These are phyloP conservation scores for Scalesia atractyloides DNA, from an alignment of 129 eudicot species.

Conservation along the genomic window DNA sequence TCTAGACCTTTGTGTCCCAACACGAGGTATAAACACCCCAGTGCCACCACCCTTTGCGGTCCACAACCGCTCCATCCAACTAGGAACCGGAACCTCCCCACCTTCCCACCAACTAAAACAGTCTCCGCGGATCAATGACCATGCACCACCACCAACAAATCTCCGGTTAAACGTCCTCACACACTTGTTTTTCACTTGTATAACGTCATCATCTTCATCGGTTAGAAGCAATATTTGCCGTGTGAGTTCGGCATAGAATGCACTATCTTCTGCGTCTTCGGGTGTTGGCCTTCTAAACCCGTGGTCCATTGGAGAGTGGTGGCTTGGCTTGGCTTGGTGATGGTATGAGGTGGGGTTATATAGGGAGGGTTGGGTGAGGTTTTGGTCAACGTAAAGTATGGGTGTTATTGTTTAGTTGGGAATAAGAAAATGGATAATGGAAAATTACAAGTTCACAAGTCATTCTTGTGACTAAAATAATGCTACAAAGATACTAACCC, in stretches of 20 bases:
- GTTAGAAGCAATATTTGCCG: slow-evolving; percentile 63
- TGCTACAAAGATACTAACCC: slow-evolving; percentile 4
- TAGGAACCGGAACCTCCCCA: slow-evolving; percentile 45
- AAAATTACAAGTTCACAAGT: slow-evolving; percentile 38
- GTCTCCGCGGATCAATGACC: slow-evolving; percentile 23
- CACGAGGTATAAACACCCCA: slow-evolving; percentile 80
- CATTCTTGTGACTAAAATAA: slow-evolving; percentile 5
- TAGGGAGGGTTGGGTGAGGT: slow-evolving; percentile 24
- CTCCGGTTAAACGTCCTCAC: background rate
- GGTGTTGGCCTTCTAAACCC: background rate
- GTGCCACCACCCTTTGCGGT: slow-evolving; percentile 53
- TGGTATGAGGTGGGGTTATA: background rate
- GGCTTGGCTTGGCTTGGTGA: background rate
- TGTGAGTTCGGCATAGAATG: slow-evolving; percentile 55
- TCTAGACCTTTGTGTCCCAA: slow-evolving; percentile 21
- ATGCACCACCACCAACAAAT: background rate
- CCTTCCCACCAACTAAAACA: slow-evolving; percentile 57
- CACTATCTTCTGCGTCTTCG: slow-evolving; percentile 38
- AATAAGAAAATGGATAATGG: slow-evolving; percentile 28
- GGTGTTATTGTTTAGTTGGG: slow-evolving; percentile 4
- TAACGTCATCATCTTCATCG: slow-evolving; percentile 40
- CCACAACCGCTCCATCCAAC: slow-evolving; percentile 59
- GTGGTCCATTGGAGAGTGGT: slow-evolving; percentile 30
- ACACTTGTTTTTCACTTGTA: slow-evolving; percentile 16
- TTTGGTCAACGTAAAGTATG: slow-evolving; percentile 34